Evolutionary conservation across 2,329 filamentous ascomycete genomes (phyloP), one percentile per base, ranked within the genome.

Genomic region (Paraphaeosphaeria minitans): DNA sequence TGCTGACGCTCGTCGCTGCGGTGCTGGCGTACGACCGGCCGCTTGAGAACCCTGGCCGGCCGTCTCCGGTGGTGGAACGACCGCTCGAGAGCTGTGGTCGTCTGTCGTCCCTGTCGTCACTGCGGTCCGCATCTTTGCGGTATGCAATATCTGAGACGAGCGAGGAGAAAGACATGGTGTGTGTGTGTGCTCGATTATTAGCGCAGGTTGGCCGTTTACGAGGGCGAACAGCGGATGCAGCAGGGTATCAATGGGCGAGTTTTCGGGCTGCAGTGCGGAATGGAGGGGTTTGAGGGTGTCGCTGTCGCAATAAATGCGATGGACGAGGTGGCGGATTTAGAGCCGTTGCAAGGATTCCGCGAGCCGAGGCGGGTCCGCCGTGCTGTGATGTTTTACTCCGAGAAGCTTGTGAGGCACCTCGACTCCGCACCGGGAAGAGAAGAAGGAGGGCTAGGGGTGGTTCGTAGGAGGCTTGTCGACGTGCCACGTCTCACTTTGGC

Each of bases 81-180:
- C 80, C 78, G 57, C 80, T 75, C 6, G 81, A 83, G 58, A 79
- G 70, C 45, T 80, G 78, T 7, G 80, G 81, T 61, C 79, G 79
- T 31, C 10, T 5, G 29, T 31, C 29, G 29, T 31, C 29, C 57
- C 72, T 72, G 64, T 82, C 79, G 57, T 77, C 67, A 29, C 31
- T 46, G 59, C 72, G 72, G 60, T 74, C 74, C 58, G 70, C 74
- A 63, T 81, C 48, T 51, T 41, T 80, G 60, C 80, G 79, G 74
- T 79, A 80, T 52, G 80, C 80, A 59, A 83, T 76, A 65, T 83
- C 81, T 68, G 79, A 81, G 66, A 83, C 81, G 60, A 83, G 79
- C 47, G 78, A 81, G 41, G 81, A 83, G 75, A 83, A 83, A 12
- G 81, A 83, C 81, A 83, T 83, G 6, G 24, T 31, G 29, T 65